Evolutionary conservation across 345 rosid genomes (phyloP), one percentile per base, ranked within the genome.

Genomic region (Populus deltoides): DNA sequence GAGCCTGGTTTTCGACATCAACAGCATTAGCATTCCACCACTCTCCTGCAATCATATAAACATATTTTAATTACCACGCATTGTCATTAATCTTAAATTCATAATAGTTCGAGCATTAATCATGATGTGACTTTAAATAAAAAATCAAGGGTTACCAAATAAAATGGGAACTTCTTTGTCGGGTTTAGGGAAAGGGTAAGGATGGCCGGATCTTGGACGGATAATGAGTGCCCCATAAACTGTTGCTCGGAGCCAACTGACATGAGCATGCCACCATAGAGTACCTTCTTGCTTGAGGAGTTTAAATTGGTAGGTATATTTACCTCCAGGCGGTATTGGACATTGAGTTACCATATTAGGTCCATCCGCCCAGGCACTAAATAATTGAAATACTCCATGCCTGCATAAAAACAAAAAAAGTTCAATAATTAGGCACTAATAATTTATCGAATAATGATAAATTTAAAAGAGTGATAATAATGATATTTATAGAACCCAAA

Each of bases 201-300:
- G n/a, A 66, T 75, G 82, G 3, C 93, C 89, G 4, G 80, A 39
- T 74, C 85, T 87, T 5, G 99, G 98, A 20, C 88, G 93, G 71
- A 95, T 87, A 75, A 95, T 45, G 70, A 95, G 87, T 1, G 97
- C 99, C 13, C 99, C 99, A 6, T 95, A 77, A 16, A 95, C 94
- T 4, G 97, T 93, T 67, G 97, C 97, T 0, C 99, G 98, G 70
- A 93, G 86, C 84, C 77, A 79, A 0, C 92, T 86, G 33, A 83
- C 63, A 27, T 95, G 99, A 39, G 98, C 97, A 38, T 95, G 97
- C 99, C 99, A 95, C 98, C 98, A 93, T 1, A 93, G 89, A 29
- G 99, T 93, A 8, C 98, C 98, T 78, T 93, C 97, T 70, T 95
- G 99, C 29, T 80, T 73, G 43, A 83, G 81, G 82, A 93, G 72